Conservation (phyloP, 2,329 filamentous ascomycete species). For the Scolecobasidium constrictum region DNA sequence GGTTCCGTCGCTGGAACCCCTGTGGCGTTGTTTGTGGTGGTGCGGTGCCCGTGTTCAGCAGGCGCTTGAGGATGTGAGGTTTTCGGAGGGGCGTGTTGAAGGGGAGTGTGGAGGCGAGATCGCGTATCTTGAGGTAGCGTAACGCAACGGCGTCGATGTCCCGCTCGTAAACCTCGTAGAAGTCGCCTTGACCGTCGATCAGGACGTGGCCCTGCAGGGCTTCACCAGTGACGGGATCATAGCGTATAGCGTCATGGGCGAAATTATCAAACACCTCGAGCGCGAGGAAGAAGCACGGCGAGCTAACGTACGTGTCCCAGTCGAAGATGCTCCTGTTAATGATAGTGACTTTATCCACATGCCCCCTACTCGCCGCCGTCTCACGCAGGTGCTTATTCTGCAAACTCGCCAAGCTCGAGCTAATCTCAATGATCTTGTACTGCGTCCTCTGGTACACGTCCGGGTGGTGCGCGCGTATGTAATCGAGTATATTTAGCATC, state of each 20-base stretch:
- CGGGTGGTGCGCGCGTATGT: conserved; percentile 79
- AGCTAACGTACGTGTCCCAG: conserved; percentile 79
- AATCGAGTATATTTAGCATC: conserved; percentile 97
- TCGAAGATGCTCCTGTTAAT: conserved; percentile 93
- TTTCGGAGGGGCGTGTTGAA: conserved; percentile 53
- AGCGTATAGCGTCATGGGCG: conserved; percentile 86
- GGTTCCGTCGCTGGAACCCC: background rate
- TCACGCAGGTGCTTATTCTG: conserved; percentile 62
- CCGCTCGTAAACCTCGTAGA: conserved; percentile 85
- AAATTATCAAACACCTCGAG: conserved; percentile 99
- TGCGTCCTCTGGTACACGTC: conserved; percentile 89
- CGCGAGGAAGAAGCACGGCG: conserved; percentile 93
- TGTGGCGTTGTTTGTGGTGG: background rate
- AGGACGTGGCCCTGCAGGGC: conserved; percentile 84
- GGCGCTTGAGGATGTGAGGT: conserved; percentile 48
- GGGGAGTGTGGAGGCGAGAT: conserved; percentile 55
- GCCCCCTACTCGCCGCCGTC: conserved; percentile 59
- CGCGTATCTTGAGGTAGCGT: conserved; percentile 43
- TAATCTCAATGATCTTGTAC: conserved; percentile 95
- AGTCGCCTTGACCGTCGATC: conserved; percentile 74
- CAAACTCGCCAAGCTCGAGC: conserved; percentile 63
- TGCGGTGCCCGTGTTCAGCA: conserved; percentile 26
- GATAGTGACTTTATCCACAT: conserved; percentile 80
- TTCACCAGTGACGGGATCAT: conserved; percentile 68
- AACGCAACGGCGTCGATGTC: conserved; percentile 48